Evolutionary conservation across 345 rosid species (phyloP).

Genomic region (Citrus trifoliata): DNA sequence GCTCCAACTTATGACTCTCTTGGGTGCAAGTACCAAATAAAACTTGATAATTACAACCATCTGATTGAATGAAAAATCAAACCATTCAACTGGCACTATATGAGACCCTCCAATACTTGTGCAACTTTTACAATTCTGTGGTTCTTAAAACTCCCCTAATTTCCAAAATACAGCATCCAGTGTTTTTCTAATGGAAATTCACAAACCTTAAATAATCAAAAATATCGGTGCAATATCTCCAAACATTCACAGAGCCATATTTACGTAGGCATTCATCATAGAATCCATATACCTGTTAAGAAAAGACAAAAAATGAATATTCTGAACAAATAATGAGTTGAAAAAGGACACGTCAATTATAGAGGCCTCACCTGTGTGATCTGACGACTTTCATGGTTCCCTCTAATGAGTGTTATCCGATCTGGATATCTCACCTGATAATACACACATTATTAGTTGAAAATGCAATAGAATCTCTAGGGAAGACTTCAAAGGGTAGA

Average conservation of each 20-base stretch:
- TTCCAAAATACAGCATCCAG: conserved; percentile 1
- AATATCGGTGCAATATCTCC: conserved; percentile 98
- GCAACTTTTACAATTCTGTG: neutral
- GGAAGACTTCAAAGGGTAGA: neutral
- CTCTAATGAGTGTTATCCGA: conserved; percentile 90
- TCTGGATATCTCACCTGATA: conserved; percentile 95
- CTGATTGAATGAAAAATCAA: neutral
- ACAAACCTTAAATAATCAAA: conserved; percentile 92
- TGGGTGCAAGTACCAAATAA: neutral
- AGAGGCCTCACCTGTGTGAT: conserved; percentile 75
- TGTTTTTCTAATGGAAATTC: conserved; percentile 1
- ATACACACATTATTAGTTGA: conserved; percentile 22
- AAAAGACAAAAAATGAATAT: conserved; percentile 18
- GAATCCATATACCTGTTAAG: conserved; percentile 85
- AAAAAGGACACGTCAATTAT: conserved; percentile 19
- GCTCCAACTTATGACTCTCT: neutral
- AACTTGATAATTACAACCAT: neutral
- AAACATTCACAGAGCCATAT: conserved; percentile 94
- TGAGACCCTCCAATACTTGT: neutral
- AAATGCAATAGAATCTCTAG: neutral
- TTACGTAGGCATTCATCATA: conserved; percentile 96
- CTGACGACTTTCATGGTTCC: conserved; percentile 97
- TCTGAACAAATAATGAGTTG: neutral
- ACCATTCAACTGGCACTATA: neutral
- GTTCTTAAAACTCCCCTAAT: neutral